Evolutionary conservation across 2,329 filamentous ascomycete species (phyloP), one percentile per base, ranked within the genome.

Genomic region (Passalora sequoiae): DNA sequence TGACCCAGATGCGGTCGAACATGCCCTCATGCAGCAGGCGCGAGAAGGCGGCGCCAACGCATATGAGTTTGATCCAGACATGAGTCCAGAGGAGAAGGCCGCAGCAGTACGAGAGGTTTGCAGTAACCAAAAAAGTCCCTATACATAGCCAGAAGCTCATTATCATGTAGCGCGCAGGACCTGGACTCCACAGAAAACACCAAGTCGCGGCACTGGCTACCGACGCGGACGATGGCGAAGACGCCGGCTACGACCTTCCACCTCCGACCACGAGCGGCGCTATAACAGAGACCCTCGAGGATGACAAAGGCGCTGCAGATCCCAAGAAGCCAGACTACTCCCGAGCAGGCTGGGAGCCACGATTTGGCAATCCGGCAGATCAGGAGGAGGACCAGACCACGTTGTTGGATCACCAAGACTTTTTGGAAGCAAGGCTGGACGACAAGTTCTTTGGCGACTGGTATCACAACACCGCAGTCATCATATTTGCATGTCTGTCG

Each of bases 391-490:
- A 70, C 9, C 81, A 84, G 45, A 66, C 66, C 33, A 88, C 80
- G 47, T 64, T 94, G 59, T 74, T 92, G 28, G 89, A 98, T 60
- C 89, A 96, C 64, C 80, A 89, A 59, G 95, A 89, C 1, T 86
- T 83, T 71, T 66, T 97, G 17, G 94, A 98, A 63, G 77, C 81
- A 47, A 83, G 83, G 65, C 68, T 98, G 25, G 81, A 91, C 30
- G 89, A 97, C 62, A 86, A 86, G 62, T 87, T 94, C 65, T 98
- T 86, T 64, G 92, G 92, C 62, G 89, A 97, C 65, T 98, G 92
- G 92, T 98, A 97, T 66, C 89, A 98, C 67, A 98, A 98, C 66
- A 82, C 89, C 2, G 92, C 75, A n/a, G 72, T 98, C 49, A 96
- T 98, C 61, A 75, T 91, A 54, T 96, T 98, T 62, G 88, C 91